Percentiles rank a stretch among this genome's conserved stretches.
These are phyloP conservation scores for Daldinia childiae DNA, from an alignment of 495 filamentous ascomycete genomes.

Conservation along the genomic window DNA sequence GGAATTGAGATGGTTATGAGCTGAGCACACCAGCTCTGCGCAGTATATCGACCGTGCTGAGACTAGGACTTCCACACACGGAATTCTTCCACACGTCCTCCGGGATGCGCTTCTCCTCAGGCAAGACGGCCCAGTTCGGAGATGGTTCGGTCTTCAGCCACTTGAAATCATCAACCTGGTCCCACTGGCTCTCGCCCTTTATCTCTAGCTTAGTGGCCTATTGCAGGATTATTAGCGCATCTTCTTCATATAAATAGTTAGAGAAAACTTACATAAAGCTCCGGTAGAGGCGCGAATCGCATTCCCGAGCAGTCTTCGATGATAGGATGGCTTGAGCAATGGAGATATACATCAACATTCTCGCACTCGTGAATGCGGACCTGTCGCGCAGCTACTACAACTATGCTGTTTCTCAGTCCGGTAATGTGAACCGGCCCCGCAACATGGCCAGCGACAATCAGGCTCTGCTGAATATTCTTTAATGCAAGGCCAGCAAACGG, in stretches of 20 bases:
- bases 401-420: conserved; percentile 71
- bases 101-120: conserved; percentile 65
- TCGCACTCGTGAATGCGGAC: conserved; percentile 89
- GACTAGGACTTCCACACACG: conserved; percentile 69
- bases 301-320: conserved; percentile 87
- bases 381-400: conserved; percentile 82
- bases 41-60: conserved; percentile 74
- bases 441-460: conserved; percentile 81
- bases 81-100: conserved; percentile 75
- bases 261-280: conserved; percentile 66
- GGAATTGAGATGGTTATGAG: conserved; percentile 3
- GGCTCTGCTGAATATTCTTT: conserved; percentile 71
- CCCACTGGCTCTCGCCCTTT: conserved; percentile 71
- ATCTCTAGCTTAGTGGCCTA: conserved; percentile 49
- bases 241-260: neutral
- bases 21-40: conserved; percentile 61
- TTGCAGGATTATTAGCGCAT: conserved; percentile 1
- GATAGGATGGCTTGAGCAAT: conserved; percentile 84
- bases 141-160: conserved; percentile 89
- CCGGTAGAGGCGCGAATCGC: conserved; percentile 79
- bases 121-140: conserved; percentile 85
- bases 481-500: conserved; percentile 80
- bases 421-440: conserved; percentile 86
- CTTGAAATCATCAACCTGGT: conserved; percentile 95
- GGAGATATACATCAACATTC: conserved; percentile 82